Conservation (phyloP, 2,329 filamentous ascomycete species). For the Penicillium expansum region DNA sequence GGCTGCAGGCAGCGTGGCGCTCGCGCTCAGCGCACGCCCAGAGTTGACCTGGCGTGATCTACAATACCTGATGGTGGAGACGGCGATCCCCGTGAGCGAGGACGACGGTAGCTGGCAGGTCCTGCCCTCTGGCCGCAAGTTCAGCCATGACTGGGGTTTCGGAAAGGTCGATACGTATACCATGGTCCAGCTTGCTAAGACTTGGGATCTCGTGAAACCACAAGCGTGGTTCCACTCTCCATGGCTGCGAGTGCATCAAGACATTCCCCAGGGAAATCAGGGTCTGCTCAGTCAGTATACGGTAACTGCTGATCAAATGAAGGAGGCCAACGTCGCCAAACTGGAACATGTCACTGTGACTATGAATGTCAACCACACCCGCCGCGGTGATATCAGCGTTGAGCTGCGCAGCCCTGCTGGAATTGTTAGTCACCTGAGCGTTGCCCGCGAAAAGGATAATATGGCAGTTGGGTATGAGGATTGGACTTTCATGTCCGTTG, state of each 20-base stretch:
- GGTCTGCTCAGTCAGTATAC: slow-evolving; percentile 79
- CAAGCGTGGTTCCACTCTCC: slow-evolving; percentile 94
- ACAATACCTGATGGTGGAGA: slow-evolving; percentile 84
- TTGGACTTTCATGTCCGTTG: slow-evolving; percentile 99
- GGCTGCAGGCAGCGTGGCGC: slow-evolving; percentile 85
- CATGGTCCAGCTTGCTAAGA: slow-evolving; percentile 80
- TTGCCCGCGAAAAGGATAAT: slow-evolving; percentile 67
- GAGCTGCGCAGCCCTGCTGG: slow-evolving; percentile 83
- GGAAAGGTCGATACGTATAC: slow-evolving; percentile 89
- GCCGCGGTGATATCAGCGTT: slow-evolving; percentile 86
- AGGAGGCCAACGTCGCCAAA: slow-evolving; percentile 76
- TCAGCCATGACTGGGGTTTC: slow-evolving; percentile 92
- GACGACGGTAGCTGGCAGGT: slow-evolving; percentile 76
- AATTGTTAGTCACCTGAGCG: slow-evolving; percentile 78
- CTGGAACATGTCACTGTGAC: slow-evolving; percentile 95
- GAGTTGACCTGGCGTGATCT: slow-evolving; percentile 91
- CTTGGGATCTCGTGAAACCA: slow-evolving; percentile 84
- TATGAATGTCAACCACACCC: slow-evolving; percentile 89
- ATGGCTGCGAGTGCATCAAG: slow-evolving; percentile 84
- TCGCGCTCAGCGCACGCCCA: slow-evolving; percentile 79
- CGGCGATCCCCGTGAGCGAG: slow-evolving; percentile 74
- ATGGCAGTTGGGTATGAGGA: slow-evolving; percentile 72
- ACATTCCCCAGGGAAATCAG: slow-evolving; percentile 78
- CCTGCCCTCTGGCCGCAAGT: slow-evolving; percentile 77
- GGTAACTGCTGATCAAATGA: slow-evolving; percentile 76